phyloP scores from a whole-genome alignment of 2,329 filamentous ascomycete species.

The Sclerotinia borealis region DNA sequence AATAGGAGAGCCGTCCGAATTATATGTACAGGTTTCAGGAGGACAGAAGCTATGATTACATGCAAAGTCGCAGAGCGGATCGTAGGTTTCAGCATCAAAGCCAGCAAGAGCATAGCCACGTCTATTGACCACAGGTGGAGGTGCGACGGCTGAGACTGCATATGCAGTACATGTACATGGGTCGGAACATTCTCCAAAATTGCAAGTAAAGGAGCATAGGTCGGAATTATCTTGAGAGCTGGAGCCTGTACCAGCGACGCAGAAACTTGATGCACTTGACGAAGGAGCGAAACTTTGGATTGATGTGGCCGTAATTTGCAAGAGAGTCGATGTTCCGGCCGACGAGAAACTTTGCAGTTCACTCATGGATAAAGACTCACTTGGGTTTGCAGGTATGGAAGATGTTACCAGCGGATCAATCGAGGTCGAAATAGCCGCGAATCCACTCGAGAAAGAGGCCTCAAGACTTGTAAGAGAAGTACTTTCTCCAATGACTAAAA shows the following conservation, averaged over 20 bases:
- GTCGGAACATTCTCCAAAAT: background rate
- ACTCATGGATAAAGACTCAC: background rate
- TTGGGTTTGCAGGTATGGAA: background rate
- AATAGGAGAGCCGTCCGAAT: background rate
- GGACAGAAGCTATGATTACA: background rate
- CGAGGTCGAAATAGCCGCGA: background rate
- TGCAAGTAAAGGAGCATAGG: background rate
- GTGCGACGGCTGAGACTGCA: background rate
- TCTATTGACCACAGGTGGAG: background rate
- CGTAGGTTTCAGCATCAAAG: background rate
- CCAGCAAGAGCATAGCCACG: background rate
- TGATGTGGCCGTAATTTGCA: background rate
- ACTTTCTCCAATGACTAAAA: background rate
- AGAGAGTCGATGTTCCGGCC: background rate
- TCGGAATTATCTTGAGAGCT: background rate
- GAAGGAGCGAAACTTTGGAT: background rate
- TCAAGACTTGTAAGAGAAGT: background rate
- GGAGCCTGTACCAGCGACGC: background rate
- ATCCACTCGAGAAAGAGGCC: background rate
- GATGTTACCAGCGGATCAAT: background rate
- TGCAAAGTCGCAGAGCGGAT: background rate
- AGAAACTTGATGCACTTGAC: background rate
- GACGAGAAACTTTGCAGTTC: background rate
- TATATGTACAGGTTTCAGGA: background rate
- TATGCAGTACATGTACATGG: conserved; percentile 7